Evolutionary conservation across 257 asterid genomes (phyloP), one percentile per base, ranked within the genome.

Genomic region (Salvia splendens): DNA sequence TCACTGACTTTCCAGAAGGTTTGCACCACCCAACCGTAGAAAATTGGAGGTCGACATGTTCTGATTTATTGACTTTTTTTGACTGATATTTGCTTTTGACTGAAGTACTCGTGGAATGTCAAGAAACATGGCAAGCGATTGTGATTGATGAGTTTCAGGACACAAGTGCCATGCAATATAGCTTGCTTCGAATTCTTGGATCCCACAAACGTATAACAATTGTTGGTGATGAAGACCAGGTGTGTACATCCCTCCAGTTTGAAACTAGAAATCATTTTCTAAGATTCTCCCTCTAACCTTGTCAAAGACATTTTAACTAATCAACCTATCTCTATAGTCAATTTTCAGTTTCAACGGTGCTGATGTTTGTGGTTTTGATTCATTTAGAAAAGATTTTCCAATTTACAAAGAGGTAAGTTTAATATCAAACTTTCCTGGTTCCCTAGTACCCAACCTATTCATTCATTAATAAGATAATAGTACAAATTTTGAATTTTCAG

Each of bases 161-260:
- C 84, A 93, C 97, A 74, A 90, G 99, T 87, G 75, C 85, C 71
- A 87, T 88, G 95, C 99, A 93, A 54, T 90, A 93, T 78, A 83
- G 75, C 68, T 78, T 93, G 61, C 69, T 93, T 74, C 78, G 61
- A 42, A 75, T 73, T 68, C 96, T 93, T 81, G 96, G 97, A 72
- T 86, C 88, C 48, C 95, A 86, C 75, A 86, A 82, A 70, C 83
- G 81, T 69, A 79, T 93, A 83, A 90, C 99, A 51, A 80, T 93
- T 79, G 89, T 93, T 73, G 99, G 99, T 62, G 99, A 93, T 70
- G 99, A 93, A 78, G 99, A 93, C 77, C 99, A 90, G 97, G 99
- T 93, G 68, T 64, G 30, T 73, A 75, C 57, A 64, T 64, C 68
- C n/a, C 36, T 65, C 57, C 30, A 51, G 63, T 74, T 46, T 60